Evolutionary conservation across 2,329 filamentous ascomycete genomes (phyloP), one percentile per base, ranked within the genome.

Genomic region (Fusarium austroafricanum): DNA sequence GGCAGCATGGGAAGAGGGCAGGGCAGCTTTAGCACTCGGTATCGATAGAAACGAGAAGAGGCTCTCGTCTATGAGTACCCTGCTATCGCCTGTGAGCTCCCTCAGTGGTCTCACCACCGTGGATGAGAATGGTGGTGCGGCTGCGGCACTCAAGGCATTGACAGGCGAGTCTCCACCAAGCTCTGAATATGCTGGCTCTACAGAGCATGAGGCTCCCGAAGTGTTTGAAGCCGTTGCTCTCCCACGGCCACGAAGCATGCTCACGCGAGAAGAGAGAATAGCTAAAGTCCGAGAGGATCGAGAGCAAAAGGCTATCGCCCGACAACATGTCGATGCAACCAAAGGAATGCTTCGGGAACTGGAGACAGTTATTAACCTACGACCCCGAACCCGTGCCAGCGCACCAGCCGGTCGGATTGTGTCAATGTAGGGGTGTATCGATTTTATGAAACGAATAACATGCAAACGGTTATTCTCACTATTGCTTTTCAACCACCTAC

Each of bases 261-360:
- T 97, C 68, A 93, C 92, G 2, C 84, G 95, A 73, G 94, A 97
- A 74, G 94, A 99, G 80, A 89, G 96, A 42, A 91, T 98, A 72
- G 84, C 86, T 42, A 95, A 92, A 79, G 94, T 97, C 83, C 91
- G 92, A 72, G 94, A 97, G 75, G 95, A 98, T 43, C 87, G 95
- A 58, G 89, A 89, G 54, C 88, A 87, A 66, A 92, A 92, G 75
- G 90, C 91, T 20, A 84, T 88, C 39, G 83, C 89, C 39, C 88
- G 89, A 55, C 92, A 94, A 71, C 91, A 91, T 75, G 83, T 89
- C 43, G 93, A 97, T 65, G 91, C 93, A 12, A 96, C 89, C 67
- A 92, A 90, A 42, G 93, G 91, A 71, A 97, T 99, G 93, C 86
- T 99, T 67, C 90, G 91, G 67, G 96, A 99, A 80, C 84, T 99